Conservation (phyloP, 805 yeast genomes). For the Lachancea thermotolerans region DNA sequence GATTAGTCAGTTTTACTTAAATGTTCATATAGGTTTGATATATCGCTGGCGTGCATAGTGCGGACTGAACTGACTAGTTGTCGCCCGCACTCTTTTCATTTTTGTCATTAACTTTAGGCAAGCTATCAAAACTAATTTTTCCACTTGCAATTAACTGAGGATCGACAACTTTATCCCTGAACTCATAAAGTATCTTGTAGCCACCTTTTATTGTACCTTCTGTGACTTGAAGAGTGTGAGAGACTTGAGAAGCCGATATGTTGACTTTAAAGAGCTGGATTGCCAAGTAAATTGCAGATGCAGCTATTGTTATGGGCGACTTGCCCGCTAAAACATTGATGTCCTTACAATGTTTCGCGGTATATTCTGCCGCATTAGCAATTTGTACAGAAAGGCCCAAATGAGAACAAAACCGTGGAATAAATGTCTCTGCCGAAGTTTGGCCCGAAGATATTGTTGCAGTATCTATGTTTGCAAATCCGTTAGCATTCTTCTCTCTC, state of each 20-base stretch:
- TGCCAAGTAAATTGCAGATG: constrained; percentile 93
- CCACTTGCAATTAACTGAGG: constrained; percentile 29
- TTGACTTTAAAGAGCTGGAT: constrained; percentile 79
- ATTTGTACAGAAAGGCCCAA: constrained; percentile 79
- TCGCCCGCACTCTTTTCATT: constrained; percentile 3
- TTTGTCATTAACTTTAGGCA: constrained; percentile 23
- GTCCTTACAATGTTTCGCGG: constrained; percentile 84
- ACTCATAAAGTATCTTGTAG: constrained; percentile 74
- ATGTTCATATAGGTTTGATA: too few species aligned
- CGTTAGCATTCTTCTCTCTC: constrained; percentile 37
- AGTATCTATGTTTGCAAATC: constrained; percentile 34
- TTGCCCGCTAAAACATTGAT: constrained; percentile 93
- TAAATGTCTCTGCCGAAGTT: constrained; percentile 88
- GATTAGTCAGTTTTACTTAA: too few species aligned
- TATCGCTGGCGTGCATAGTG: too few species aligned
- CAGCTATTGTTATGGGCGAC: constrained; percentile 95
- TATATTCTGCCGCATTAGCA: constrained; percentile 86
- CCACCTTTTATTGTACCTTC: constrained; percentile 96
- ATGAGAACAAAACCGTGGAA: constrained; percentile 93
- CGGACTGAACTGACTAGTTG: neutral
- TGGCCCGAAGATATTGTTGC: constrained; percentile 62
- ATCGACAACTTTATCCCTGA: constrained; percentile 54
- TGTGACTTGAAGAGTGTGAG: constrained; percentile 90
- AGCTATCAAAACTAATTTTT: constrained; percentile 24
- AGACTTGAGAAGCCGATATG: constrained; percentile 69